phyloP scores from a whole-genome alignment of 2,329 filamentous ascomycete species.

The Exophiala spinifera region DNA sequence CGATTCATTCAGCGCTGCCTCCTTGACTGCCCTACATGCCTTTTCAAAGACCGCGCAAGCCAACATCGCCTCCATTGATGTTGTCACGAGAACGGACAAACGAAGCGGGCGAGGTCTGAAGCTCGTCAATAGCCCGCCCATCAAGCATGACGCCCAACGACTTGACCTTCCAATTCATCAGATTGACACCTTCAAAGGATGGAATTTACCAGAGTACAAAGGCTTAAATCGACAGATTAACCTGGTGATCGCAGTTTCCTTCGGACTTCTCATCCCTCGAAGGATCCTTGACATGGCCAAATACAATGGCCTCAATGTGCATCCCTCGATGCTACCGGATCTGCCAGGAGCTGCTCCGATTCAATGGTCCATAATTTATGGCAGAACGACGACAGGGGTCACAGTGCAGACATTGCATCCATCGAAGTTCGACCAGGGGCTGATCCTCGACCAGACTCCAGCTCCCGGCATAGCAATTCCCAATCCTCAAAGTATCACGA shows the following conservation, averaged over 20 bases:
- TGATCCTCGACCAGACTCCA: conserved; percentile 68
- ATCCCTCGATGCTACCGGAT: conserved; percentile 87
- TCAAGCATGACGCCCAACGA: conserved; percentile 62
- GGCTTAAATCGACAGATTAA: conserved; percentile 52
- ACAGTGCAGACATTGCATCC: conserved; percentile 84
- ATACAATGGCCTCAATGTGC: conserved; percentile 89
- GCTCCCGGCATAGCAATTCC: conserved; percentile 54
- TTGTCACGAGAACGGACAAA: conserved; percentile 78
- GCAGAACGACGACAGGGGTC: conserved; percentile 64
- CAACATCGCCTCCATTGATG: conserved; percentile 73
- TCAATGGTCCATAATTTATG: conserved; percentile 72
- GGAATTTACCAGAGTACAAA: conserved; percentile 60
- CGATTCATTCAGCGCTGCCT: conserved; percentile 81
- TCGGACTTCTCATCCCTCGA: conserved; percentile 81
- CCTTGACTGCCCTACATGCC: conserved; percentile 65
- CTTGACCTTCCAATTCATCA: conserved; percentile 68
- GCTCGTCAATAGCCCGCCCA: conserved; percentile 65
- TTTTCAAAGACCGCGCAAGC: conserved; percentile 54
- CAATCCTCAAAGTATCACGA: conserved; percentile 55
- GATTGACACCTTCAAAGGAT: conserved; percentile 76
- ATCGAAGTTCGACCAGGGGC: conserved; percentile 72
- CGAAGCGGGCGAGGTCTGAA: conserved; percentile 72
- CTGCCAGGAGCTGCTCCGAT: conserved; percentile 72
- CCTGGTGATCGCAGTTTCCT: conserved; percentile 87
- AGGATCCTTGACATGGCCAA: conserved; percentile 66